These are phyloP conservation scores for Jamesozyma lodderae DNA, from an alignment of 805 yeast genomes.

Conservation along the genomic window DNA sequence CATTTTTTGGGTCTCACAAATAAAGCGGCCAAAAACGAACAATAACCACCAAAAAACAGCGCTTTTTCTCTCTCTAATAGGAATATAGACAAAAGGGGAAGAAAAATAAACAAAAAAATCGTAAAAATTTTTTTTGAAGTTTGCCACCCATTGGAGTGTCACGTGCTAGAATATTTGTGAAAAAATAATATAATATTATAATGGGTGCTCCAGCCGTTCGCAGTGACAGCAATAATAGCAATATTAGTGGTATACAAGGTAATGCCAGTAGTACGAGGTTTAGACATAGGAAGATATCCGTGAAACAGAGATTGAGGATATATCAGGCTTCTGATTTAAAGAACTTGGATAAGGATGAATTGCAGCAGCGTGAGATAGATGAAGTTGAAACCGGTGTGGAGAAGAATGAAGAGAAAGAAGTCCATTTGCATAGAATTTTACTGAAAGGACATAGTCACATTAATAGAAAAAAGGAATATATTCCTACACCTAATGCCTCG, in stretches of 20 bases:
- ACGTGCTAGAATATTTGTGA: too few species aligned
- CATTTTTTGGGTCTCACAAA: too few species aligned
- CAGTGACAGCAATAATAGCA: constrained; percentile 1
- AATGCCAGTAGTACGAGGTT: constrained; percentile 52
- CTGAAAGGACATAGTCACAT: constrained; percentile 38
- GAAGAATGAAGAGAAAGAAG: constrained; percentile 94
- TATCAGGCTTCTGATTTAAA: constrained; percentile 74
- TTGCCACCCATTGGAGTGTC: too few species aligned
- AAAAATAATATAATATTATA: too few species aligned
- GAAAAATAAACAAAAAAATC: too few species aligned
- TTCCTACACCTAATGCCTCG: constrained; percentile 96
- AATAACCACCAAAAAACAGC: too few species aligned
- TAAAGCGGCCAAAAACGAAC: too few species aligned
- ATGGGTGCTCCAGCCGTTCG: constrained; percentile 1
- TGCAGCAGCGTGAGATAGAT: constrained; percentile 70
- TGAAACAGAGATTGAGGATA: constrained; percentile 76
- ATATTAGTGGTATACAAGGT: constrained; percentile 4
- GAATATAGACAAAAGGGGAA: too few species aligned
- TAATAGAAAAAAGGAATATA: constrained; percentile 43
- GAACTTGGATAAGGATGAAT: constrained; percentile 49
- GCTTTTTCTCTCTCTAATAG: too few species aligned
- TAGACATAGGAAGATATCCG: constrained; percentile 90
- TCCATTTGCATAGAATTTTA: constrained; percentile 86
- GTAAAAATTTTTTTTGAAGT: too few species aligned
- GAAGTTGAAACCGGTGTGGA: constrained; percentile 97